Percentiles rank a stretch among this genome's conserved stretches.
phyloP scores from a whole-genome alignment of 768 basidiomycete genomes.

The Arthromyces matolae region DNA sequence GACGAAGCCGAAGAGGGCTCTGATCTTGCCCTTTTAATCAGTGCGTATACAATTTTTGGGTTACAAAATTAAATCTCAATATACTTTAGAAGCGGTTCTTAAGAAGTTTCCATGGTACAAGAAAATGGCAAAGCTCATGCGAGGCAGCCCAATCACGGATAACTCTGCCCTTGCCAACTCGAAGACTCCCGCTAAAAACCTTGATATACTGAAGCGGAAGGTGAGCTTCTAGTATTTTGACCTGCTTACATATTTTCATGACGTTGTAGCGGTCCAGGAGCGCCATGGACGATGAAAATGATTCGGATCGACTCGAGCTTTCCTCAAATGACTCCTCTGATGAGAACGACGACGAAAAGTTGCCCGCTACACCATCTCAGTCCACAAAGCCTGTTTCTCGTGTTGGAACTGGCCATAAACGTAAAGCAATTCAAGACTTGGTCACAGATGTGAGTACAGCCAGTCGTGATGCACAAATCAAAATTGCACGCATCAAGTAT shows the following conservation, averaged over 20 bases:
- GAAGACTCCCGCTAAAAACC: background rate
- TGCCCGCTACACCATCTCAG: background rate
- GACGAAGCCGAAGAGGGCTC: background rate
- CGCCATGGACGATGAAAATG: background rate
- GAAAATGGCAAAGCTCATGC: background rate
- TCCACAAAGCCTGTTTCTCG: background rate
- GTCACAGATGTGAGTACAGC: background rate
- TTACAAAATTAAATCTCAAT: background rate
- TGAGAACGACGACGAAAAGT: background rate
- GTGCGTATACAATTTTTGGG: background rate
- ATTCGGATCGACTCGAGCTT: background rate
- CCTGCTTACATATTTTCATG: too few species aligned
- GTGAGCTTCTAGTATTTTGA: background rate
- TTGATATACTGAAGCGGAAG: background rate
- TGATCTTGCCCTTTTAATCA: background rate
- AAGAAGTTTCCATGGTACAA: background rate
- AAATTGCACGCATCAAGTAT: background rate
- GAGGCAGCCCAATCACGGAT: background rate
- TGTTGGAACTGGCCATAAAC: background rate
- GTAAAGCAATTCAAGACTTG: background rate
- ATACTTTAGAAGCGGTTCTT: background rate
- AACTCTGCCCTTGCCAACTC: background rate
- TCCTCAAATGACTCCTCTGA: background rate
- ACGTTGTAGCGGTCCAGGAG: too few species aligned
- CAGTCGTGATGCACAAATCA: background rate